Conservation (phyloP, 164 flowering plant species). For the Berberis vulgaris region DNA sequence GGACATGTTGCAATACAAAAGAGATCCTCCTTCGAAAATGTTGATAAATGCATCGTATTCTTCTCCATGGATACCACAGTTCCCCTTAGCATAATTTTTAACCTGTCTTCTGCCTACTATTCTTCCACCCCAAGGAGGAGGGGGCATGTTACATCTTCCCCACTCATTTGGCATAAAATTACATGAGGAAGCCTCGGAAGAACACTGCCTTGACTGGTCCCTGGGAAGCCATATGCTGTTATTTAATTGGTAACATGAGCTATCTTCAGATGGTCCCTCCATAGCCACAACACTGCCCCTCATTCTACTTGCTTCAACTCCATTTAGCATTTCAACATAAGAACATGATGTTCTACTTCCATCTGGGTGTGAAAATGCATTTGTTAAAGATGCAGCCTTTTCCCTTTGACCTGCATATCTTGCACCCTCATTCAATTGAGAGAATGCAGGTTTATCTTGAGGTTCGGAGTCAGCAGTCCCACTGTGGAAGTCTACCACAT, state of each 20-base stretch:
- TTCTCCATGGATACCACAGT: slow-evolving; percentile 42
- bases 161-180: slow-evolving; percentile 57
- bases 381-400: slow-evolving; percentile 27
- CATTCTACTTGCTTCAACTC: slow-evolving; percentile 32
- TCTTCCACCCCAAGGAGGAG: slow-evolving; percentile 91
- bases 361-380: slow-evolving; percentile 32
- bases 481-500: slow-evolving; percentile 40
- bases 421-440: slow-evolving; percentile 33
- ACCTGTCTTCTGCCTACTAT: slow-evolving; percentile 70
- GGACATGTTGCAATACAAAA: slow-evolving; percentile 92
- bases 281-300: slow-evolving; percentile 31
- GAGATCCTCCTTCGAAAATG: slow-evolving; percentile 92
- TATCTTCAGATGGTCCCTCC: slow-evolving; percentile 90
- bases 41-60: slow-evolving; percentile 73
- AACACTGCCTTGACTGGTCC: slow-evolving; percentile 45
- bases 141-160: slow-evolving; percentile 58
- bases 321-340: slow-evolving; percentile 35
- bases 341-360: slow-evolving; percentile 33
- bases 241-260: slow-evolving; percentile 45
- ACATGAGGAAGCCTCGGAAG: slow-evolving; percentile 40
- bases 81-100: slow-evolving; percentile 38
- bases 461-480: slow-evolving; percentile 32
- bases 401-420: slow-evolving; percentile 29
- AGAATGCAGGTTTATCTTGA: slow-evolving; percentile 28
- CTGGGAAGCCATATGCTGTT: slow-evolving; percentile 53